Percentiles rank a stretch among this genome's conserved stretches.
These are phyloP conservation scores for Recurvomyces mirabilis DNA, from an alignment of 495 filamentous ascomycete genomes.

Conservation along the genomic window DNA sequence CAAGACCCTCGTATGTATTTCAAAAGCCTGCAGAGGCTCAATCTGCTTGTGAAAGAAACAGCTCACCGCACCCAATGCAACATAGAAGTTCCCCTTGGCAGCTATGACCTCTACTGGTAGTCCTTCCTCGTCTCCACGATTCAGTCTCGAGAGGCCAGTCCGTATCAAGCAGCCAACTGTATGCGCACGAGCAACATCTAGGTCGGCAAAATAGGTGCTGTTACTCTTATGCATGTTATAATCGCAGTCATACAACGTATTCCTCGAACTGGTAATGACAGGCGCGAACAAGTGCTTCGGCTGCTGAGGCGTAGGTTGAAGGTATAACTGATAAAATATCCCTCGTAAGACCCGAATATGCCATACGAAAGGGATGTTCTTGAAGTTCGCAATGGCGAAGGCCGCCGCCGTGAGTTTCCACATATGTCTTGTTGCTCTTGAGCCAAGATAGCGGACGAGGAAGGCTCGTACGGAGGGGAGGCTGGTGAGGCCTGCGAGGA, in stretches of 20 bases:
- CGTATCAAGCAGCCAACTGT: slow-evolving; percentile 49
- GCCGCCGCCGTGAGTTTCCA: slow-evolving; percentile 46
- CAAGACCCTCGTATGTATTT: slow-evolving; percentile 56
- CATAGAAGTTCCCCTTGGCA: slow-evolving; percentile 35
- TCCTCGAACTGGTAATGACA: slow-evolving; percentile 46
- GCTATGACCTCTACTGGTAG: slow-evolving; percentile 7
- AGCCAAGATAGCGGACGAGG: slow-evolving; percentile 9
- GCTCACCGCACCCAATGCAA: slow-evolving; percentile 55
- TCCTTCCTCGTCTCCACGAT: slow-evolving; percentile 22
- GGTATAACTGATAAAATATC: slow-evolving; percentile 49
- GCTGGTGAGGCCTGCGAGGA: slow-evolving; percentile 5
- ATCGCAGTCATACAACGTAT: slow-evolving; percentile 58
- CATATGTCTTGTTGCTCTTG: slow-evolving; percentile 18
- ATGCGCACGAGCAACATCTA: slow-evolving; percentile 57
- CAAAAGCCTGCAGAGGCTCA: slow-evolving; percentile 51
- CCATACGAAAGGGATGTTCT: slow-evolving; percentile 66
- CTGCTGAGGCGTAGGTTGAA: slow-evolving; percentile 33
- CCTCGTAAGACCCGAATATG: slow-evolving; percentile 55
- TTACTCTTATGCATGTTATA: slow-evolving; percentile 79
- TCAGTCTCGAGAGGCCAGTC: slow-evolving; percentile 39
- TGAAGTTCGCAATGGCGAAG: slow-evolving; percentile 51
- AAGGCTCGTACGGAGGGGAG: slow-evolving; percentile 10
- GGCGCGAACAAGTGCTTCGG: slow-evolving; percentile 48
- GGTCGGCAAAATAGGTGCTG: slow-evolving; percentile 63
- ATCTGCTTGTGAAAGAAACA: slow-evolving; percentile 61